Percentiles rank a stretch among this genome's conserved stretches.
These are phyloP conservation scores for Chalaropsis thielavioides DNA, from an alignment of 2,329 filamentous ascomycete species.

Conservation along the genomic window DNA sequence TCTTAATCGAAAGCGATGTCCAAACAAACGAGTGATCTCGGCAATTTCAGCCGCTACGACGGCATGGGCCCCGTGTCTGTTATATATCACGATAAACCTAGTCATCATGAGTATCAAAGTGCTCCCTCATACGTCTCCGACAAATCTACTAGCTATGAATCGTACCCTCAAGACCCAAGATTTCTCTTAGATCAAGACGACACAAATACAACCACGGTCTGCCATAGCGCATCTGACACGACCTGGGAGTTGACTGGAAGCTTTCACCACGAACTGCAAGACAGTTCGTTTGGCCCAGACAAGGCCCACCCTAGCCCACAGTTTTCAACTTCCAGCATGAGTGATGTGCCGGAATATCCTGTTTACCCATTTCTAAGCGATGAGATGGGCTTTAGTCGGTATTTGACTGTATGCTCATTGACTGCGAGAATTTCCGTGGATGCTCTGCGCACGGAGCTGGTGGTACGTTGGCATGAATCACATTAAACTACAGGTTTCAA, in stretches of 20 bases:
- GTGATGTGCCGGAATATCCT: not conserved
- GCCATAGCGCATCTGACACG: not conserved
- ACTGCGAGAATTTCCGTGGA: not conserved
- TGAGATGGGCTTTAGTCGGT: slow-evolving; percentile 1
- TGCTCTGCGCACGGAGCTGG: not conserved
- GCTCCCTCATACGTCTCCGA: not conserved
- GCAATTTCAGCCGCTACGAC: not conserved
- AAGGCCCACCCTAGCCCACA: not conserved
- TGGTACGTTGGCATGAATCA: not conserved
- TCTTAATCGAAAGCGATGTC: not conserved
- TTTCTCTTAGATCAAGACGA: not conserved
- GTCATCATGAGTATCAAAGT: not conserved
- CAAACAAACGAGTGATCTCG: not conserved
- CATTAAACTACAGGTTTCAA: not conserved
- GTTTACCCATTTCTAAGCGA: slow-evolving; percentile 2
- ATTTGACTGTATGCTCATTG: not conserved
- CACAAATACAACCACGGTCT: not conserved
- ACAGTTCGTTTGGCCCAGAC: not conserved
- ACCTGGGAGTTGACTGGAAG: not conserved
- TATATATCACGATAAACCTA: not conserved
- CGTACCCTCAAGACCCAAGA: not conserved
- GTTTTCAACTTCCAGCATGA: not conserved
- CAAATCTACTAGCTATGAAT: not conserved
- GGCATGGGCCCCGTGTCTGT: not conserved
- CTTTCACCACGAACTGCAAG: not conserved